phyloP scores from a whole-genome alignment of 305 asterid genomes.

The Caryopteris hybrid region DNA sequence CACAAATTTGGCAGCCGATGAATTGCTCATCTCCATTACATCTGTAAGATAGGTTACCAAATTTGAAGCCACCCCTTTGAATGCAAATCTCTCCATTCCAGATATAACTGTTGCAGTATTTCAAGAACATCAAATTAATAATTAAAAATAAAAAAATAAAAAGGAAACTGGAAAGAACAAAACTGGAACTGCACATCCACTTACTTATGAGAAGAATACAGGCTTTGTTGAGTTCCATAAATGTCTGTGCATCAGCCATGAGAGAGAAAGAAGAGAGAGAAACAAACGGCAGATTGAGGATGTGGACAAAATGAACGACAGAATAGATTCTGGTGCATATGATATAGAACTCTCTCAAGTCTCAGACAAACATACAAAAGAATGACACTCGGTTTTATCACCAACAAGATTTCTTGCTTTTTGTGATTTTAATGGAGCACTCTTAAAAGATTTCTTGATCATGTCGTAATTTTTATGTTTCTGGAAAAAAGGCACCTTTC shows the following conservation, averaged over 20 bases:
- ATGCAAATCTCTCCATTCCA: constrained; percentile 91
- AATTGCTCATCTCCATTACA: constrained; percentile 67
- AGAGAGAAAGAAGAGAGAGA: neutral
- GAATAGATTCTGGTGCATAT: constrained; percentile 8
- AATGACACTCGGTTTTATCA: neutral
- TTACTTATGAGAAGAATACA: constrained; percentile 83
- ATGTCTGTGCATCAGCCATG: constrained; percentile 12
- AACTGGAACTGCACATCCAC: neutral
- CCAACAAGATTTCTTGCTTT: constrained; percentile 1
- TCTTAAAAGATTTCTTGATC: neutral
- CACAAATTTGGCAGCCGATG: constrained; percentile 79
- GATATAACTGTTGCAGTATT: constrained; percentile 41
- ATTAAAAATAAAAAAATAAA: neutral
- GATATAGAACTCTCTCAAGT: neutral
- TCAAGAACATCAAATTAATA: too few species aligned
- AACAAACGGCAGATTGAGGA: neutral
- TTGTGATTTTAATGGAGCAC: constrained; percentile 28
- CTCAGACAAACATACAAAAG: neutral
- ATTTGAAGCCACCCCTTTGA: constrained; percentile 92
- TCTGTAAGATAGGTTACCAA: constrained; percentile 79
- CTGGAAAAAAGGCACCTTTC: neutral
- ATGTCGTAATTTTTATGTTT: neutral
- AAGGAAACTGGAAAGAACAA: too few species aligned
- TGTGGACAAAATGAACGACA: constrained; percentile 14
- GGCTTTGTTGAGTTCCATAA: constrained; percentile 55